These are phyloP conservation scores for Forsythia viridissima DNA, from an alignment of 257 asterid species.

Conservation along the genomic window DNA sequence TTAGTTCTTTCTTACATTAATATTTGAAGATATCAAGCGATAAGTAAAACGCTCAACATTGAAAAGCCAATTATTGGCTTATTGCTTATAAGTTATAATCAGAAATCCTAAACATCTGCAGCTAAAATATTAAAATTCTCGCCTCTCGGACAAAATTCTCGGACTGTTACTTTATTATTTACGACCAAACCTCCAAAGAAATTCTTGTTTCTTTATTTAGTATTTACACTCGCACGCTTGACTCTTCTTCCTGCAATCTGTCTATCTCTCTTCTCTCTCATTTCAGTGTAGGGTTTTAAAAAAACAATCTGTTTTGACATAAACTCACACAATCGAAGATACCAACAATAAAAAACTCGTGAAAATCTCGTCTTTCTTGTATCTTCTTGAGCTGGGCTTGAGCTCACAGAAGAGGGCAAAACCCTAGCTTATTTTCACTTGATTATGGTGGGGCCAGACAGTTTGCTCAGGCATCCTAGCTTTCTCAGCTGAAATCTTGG, in stretches of 20 bases:
- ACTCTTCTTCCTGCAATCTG: constrained; percentile 39
- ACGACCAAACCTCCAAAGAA: constrained; percentile 32
- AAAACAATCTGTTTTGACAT: constrained; percentile 36
- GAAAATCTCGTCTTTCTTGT: constrained; percentile 17
- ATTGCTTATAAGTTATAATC: no score
- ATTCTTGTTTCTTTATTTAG: constrained; percentile 16
- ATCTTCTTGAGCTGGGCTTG: constrained; percentile 28
- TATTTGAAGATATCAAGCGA: no score
- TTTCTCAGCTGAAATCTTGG: constrained; percentile 33
- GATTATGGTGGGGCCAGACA: constrained; percentile 37
- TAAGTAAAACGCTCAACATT: no score
- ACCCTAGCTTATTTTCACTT: constrained; percentile 42
- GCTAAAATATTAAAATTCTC: background rate
- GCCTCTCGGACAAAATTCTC: constrained; percentile 42
- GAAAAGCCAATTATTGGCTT: no score
- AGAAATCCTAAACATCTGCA: background rate
- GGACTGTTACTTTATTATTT: constrained; percentile 44
- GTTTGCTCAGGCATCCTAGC: constrained; percentile 27
- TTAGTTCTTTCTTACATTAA: no score
- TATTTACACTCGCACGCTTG: constrained; percentile 44
- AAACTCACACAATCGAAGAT: constrained; percentile 20
- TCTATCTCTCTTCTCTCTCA: constrained; percentile 21
- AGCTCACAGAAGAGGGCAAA: constrained; percentile 42
- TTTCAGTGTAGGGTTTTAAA: constrained; percentile 29
- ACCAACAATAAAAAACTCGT: constrained; percentile 9